A percentile compares a stretch with the other conserved stretches of the same genome.
Conservation (phyloP, 345 rosid genomes). For the Mallotus nudiflorus region DNA sequence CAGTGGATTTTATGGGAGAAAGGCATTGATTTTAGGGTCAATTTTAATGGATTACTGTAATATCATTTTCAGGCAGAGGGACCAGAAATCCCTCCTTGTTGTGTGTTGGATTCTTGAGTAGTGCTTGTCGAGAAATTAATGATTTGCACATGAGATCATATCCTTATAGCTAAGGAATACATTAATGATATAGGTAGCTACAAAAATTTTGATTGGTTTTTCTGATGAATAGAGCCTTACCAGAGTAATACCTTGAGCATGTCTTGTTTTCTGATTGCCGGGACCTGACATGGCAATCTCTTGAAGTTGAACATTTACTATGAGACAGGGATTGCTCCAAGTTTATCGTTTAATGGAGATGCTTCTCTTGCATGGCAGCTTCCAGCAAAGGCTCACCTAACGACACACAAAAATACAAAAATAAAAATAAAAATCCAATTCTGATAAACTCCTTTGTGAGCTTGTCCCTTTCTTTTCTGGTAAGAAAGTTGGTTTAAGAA, state of each 20-base stretch:
- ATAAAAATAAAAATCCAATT: too few relatives aligned
- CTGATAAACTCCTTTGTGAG: not conserved
- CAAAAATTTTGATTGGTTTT: not conserved
- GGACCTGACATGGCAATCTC: too few relatives aligned
- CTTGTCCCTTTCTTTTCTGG: constrained; percentile 33
- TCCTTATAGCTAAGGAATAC: not conserved
- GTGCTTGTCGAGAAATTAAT: not conserved
- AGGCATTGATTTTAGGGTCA: constrained; percentile 1
- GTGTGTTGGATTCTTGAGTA: not conserved
- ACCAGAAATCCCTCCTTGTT: not conserved
- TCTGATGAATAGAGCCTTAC: not conserved
- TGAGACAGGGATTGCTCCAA: not conserved
- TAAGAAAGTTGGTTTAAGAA: constrained; percentile 34
- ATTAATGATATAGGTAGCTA: not conserved
- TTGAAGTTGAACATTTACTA: too few relatives aligned
- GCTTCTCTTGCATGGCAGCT: not conserved
- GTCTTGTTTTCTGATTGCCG: too few relatives aligned
- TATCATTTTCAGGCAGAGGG: constrained; percentile 3
- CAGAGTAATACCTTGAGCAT: too few relatives aligned
- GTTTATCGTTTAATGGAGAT: not conserved
- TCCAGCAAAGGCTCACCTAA: not conserved
- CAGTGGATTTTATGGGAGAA: not conserved
- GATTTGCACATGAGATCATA: not conserved
- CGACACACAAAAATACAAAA: not conserved
- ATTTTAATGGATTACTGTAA: not conserved